phyloP scores from a whole-genome alignment of 257 asterid species.

The Knoxia roxburghii region DNA sequence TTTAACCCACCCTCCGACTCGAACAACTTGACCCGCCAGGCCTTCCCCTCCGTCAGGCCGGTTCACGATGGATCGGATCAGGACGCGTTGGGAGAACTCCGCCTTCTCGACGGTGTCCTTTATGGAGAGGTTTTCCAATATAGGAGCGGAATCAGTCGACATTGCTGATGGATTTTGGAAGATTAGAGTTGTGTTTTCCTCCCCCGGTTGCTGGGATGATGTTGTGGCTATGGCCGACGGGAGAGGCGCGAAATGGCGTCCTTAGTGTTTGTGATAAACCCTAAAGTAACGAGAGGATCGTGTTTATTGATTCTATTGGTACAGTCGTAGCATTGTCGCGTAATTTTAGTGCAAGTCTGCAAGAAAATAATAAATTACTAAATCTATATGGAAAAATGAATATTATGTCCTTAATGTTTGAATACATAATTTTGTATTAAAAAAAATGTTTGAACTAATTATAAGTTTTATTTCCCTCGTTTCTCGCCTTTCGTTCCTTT shows the following conservation, averaged over 20 bases:
- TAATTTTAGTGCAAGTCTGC: too few species aligned
- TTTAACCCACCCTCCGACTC: constrained; percentile 92
- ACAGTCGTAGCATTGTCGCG: too few species aligned
- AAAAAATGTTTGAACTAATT: too few species aligned
- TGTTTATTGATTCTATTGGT: too few species aligned
- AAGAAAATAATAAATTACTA: too few species aligned
- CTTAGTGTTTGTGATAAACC: background rate
- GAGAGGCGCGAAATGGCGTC: background rate
- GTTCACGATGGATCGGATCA: constrained; percentile 56
- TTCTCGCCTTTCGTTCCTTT: too few species aligned
- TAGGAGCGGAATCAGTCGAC: constrained; percentile 49
- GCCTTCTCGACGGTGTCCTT: constrained; percentile 39
- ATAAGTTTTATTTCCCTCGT: too few species aligned
- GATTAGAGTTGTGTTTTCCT: background rate
- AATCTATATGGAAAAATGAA: too few species aligned
- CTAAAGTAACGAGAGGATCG: background rate
- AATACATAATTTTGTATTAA: too few species aligned
- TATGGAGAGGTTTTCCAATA: constrained; percentile 42
- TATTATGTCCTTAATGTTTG: too few species aligned
- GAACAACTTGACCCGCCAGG: constrained; percentile 54
- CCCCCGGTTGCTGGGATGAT: background rate
- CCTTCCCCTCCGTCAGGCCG: constrained; percentile 75
- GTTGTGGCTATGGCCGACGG: background rate
- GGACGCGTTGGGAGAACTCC: constrained; percentile 76
- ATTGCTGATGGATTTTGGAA: constrained; percentile 14